Base-by-base conservation (phyloP, 805 yeast species). In the Schwanniomyces polymorphus region DNA sequence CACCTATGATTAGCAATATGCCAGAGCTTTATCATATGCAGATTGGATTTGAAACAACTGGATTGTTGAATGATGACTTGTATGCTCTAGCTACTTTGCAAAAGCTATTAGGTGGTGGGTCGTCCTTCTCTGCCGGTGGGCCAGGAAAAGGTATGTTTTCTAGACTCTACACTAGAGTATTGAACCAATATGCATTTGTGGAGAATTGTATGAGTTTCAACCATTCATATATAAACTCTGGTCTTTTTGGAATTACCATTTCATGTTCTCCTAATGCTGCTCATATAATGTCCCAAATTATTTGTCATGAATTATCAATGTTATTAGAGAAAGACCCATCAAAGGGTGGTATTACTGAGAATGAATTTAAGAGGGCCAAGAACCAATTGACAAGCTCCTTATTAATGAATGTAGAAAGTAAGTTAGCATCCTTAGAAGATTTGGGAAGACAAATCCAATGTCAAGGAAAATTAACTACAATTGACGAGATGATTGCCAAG, bases 61-160 rank as follows among this genome's bases (percentile, higher is more conserved):
- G 97, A 1, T 85, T 91, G 27, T 79, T 82, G 43, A 85, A 87
- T 61, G 89, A 88, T 16, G 97, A 94, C 57, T 82, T 91, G 38
- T 94, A 94, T 60, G 95, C 96, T 1, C 72, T 91, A 34, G 97
- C 98, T 1, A 84, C 91, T 1, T 74, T 94, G 48, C 98, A 94
- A 64, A 89, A 91, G 49, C 74, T 92, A 18, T 72, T 94, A 11
- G 99, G 99, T 38, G 97, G 98, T 31, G 99, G 98, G 47, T 96
- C 97, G 5, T 91, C 98, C 1, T 94, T 94, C 62, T 85, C 95
- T 16, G 98, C 99, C 8, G 99, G 99, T 54, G 99, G 99, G 0
- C 99, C 99, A 14, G 99, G 99, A 45, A 94, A 94, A 67, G 99
- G 99, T 4, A 91, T 94, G 98, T 94, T 91, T 64, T 89, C 97